Conservation (phyloP, 2,329 filamentous ascomycete species). For the Stylonectria norvegica region DNA sequence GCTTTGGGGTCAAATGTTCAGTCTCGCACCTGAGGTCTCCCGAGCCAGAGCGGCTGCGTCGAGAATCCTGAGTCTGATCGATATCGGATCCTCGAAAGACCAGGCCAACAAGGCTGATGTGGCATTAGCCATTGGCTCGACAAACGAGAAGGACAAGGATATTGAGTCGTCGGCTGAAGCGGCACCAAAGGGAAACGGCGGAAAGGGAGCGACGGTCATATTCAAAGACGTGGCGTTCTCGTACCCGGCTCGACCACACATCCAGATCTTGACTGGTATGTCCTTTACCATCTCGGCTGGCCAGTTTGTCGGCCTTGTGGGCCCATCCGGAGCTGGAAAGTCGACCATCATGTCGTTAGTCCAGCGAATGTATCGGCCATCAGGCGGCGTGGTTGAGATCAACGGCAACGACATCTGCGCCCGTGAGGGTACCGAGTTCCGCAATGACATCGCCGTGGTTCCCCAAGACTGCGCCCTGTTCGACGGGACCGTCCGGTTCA, state of each 20-base stretch:
- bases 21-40: conserved; percentile 70
- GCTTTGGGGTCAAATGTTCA: conserved; percentile 71
- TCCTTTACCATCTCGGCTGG: conserved; percentile 55
- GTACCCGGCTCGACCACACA: conserved; percentile 61
- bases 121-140: neutral
- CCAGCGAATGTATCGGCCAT: conserved; percentile 48
- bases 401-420: conserved; percentile 45
- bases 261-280: conserved; percentile 54
- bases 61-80: conserved; percentile 52
- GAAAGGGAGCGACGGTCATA: conserved; percentile 44
- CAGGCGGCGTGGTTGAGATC: conserved; percentile 40
- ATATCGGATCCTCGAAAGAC: conserved; percentile 37
- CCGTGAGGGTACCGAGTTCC: conserved; percentile 42
- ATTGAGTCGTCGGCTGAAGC: conserved; percentile 37
- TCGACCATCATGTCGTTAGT: conserved; percentile 60
- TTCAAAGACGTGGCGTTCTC: conserved; percentile 61
- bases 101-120: conserved; percentile 15
- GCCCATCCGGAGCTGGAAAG: conserved; percentile 64
- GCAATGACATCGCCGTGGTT: conserved; percentile 53
- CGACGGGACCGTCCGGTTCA: conserved; percentile 54
- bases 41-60: conserved; percentile 60
- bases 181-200: conserved; percentile 17
- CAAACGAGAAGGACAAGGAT: conserved; percentile 32
- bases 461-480: conserved; percentile 59
- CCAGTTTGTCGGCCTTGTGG: conserved; percentile 62